These are phyloP conservation scores for Neobulgaria alba DNA, from an alignment of 2,329 filamentous ascomycete genomes.

Conservation along the genomic window DNA sequence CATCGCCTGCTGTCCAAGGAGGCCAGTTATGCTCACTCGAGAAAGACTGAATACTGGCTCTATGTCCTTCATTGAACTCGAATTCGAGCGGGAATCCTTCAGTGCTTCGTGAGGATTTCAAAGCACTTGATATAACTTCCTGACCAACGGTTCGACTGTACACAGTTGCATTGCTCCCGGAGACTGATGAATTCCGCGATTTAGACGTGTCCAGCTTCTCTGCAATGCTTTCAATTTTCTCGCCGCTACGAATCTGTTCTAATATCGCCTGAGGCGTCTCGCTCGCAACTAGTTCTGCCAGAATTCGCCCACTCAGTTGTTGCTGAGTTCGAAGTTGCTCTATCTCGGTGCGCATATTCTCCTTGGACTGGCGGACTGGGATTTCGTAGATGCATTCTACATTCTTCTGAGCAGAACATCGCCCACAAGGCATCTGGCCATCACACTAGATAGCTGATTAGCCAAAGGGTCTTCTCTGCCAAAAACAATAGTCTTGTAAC, in stretches of 20 bases:
- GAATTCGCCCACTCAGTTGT: slow-evolving; percentile 45
- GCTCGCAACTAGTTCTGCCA: slow-evolving; percentile 39
- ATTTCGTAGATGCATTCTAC: slow-evolving; percentile 53
- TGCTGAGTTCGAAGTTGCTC: slow-evolving; percentile 47
- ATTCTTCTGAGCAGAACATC: slow-evolving; percentile 42
- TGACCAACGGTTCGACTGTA: slow-evolving; percentile 31
- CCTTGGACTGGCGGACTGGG: slow-evolving; percentile 55
- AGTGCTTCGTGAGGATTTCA: slow-evolving; percentile 32
- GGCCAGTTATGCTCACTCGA: slow-evolving; percentile 7
- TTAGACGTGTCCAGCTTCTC: slow-evolving; percentile 39
- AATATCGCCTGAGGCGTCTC: slow-evolving; percentile 39
- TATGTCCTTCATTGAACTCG: slow-evolving; percentile 23
- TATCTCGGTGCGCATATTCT: slow-evolving; percentile 50
- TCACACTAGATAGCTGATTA: slow-evolving; percentile 41
- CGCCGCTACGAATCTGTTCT: slow-evolving; percentile 42
- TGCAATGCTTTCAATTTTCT: slow-evolving; percentile 46
- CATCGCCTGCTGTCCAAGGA: slow-evolving; percentile 4
- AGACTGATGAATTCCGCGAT: slow-evolving; percentile 24
- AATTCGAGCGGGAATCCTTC: slow-evolving; percentile 40
- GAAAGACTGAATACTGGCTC: not conserved
- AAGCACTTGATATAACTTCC: slow-evolving; percentile 17
- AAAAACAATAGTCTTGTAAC: not conserved
- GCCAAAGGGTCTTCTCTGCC: not conserved
- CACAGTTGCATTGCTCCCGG: slow-evolving; percentile 21
- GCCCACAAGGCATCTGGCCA: slow-evolving; percentile 40